Conservation (phyloP, 345 rosid genomes). For the Linum trigynum region DNA sequence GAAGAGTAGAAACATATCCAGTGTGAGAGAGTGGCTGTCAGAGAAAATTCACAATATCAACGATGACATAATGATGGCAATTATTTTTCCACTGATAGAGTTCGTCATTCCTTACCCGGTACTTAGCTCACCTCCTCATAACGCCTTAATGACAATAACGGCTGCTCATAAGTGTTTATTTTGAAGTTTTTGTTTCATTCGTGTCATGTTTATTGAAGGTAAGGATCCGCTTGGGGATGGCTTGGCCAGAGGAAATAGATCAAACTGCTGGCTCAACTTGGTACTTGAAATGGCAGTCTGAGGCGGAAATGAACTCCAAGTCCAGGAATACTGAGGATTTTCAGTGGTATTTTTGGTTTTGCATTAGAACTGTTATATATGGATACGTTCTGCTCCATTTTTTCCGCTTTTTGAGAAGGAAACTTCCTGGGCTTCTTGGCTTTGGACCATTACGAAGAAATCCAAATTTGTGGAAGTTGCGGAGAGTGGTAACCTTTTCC, state of each 20-base stretch:
- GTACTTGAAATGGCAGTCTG: slow-evolving; percentile 82
- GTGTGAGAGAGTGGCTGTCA: slow-evolving; percentile 35
- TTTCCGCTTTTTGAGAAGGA: slow-evolving; percentile 59
- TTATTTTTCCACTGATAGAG: slow-evolving; percentile 61
- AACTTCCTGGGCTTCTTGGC: slow-evolving; percentile 63
- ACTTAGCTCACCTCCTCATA: slow-evolving; percentile 18
- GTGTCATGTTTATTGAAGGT: slow-evolving; percentile 34
- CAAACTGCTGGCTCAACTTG: slow-evolving; percentile 70
- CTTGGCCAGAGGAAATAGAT: slow-evolving; percentile 80
- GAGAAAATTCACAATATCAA: slow-evolving; percentile 45
- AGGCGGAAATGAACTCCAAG: slow-evolving; percentile 55
- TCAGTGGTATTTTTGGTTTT: slow-evolving; percentile 62
- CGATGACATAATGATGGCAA: slow-evolving; percentile 61
- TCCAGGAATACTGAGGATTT: slow-evolving; percentile 50
- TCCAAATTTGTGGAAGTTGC: slow-evolving; percentile 64
- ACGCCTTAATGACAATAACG: slow-evolving; percentile 6
- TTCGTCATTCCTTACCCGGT: slow-evolving; percentile 69
- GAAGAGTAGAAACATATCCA: slow-evolving; percentile 42
- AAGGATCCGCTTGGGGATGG: slow-evolving; percentile 70
- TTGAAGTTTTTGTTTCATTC: background rate
- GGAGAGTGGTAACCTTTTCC: slow-evolving; percentile 59
- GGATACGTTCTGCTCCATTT: slow-evolving; percentile 56
- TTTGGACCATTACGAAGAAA: slow-evolving; percentile 67
- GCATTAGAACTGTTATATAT: slow-evolving; percentile 42
- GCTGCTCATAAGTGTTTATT: slow-evolving; percentile 2